Evolutionary conservation across 108 stramenopile genomes (phyloP), one percentile per base, ranked within the genome.

Genomic region (Skeletonema menzelii): DNA sequence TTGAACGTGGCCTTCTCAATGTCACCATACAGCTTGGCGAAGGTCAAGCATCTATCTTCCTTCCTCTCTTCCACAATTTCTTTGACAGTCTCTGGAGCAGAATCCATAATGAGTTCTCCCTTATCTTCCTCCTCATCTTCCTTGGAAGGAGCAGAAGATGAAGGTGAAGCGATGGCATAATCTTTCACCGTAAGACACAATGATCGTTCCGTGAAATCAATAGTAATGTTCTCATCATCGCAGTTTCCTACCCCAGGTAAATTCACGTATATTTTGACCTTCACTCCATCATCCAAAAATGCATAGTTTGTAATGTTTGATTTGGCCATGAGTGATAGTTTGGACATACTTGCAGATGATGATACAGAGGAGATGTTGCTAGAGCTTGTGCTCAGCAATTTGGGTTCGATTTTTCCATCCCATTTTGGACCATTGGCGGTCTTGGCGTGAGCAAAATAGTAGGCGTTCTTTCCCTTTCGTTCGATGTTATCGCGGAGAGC

Each of bases 301-400:
- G 93, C 89, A 73, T 94, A 94, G 31, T 87, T 85, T 38, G 89
- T 94, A 56, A 94, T 94, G 80, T 88, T 94, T 64, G 82, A 84
- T 56, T 91, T 93, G 62, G 78, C 64, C 72, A 86, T 53, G 7
- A 68, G 58, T 34, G 56, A 46, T 12, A 70, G 55, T 34, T 63
- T 70, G 24, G 59, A 70, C 20, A 62, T 68, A 10, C 74, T 47
- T 13, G 34, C 34, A 31, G 53, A 32, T n/a, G 72, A 17, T 2
- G 49, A n/a, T 38, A 57, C 35, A 22, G 63, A 49, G 59, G 70
- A 71, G 2, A 70, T 20, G 26, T 75, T 64, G 59, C 74, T 59
- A 0, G 70, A 69, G 22, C 68, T 57, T 15, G 57, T 70, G 49
- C 79, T 64, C 8, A 94, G 58, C 30, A 88, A 59, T n/a, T 82